A percentile compares a stretch with the other conserved stretches of the same genome.
phyloP scores from a whole-genome alignment of 805 yeast species.

The Candida alai region DNA sequence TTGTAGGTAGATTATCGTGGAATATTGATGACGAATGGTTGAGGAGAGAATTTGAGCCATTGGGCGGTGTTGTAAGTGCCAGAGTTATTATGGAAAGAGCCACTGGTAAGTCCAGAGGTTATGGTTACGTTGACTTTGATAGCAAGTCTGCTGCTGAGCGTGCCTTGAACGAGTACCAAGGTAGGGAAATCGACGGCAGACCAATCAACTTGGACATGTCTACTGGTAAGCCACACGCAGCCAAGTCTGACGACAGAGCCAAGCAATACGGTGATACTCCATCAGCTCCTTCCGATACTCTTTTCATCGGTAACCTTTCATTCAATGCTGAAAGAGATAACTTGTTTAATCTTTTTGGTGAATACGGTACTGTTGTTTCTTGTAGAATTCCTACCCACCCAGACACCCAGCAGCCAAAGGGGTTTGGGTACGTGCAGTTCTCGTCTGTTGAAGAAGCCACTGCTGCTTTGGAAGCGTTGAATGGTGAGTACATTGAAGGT shows the following conservation, averaged over 20 bases:
- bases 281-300: constrained; percentile 91
- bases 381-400: constrained; percentile 98
- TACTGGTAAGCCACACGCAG: constrained; percentile 68
- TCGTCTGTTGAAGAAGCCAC: constrained; percentile 84
- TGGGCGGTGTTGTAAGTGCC: constrained; percentile 81
- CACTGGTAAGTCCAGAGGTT: constrained; percentile 92
- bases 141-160: constrained; percentile 73
- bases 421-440: constrained; percentile 97
- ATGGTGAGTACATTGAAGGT: constrained; percentile 86
- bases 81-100: constrained; percentile 93
- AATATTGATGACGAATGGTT: constrained; percentile 94
- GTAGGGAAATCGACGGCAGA: constrained; percentile 95
- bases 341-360: constrained; percentile 68
- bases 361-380: constrained; percentile 77
- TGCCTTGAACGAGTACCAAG: constrained; percentile 83
- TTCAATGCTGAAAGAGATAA: constrained; percentile 83
- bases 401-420: constrained; percentile 98
- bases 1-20: constrained; percentile 98
- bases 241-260: constrained; percentile 74
- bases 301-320: constrained; percentile 93
- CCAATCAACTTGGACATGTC: constrained; percentile 92
- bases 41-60: constrained; percentile 73
- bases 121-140: constrained; percentile 95
- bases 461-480: constrained; percentile 79
- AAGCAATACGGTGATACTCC: constrained; percentile 84